phyloP scores from a whole-genome alignment of 306 rosid species.

The Acacia crassicarpa region DNA sequence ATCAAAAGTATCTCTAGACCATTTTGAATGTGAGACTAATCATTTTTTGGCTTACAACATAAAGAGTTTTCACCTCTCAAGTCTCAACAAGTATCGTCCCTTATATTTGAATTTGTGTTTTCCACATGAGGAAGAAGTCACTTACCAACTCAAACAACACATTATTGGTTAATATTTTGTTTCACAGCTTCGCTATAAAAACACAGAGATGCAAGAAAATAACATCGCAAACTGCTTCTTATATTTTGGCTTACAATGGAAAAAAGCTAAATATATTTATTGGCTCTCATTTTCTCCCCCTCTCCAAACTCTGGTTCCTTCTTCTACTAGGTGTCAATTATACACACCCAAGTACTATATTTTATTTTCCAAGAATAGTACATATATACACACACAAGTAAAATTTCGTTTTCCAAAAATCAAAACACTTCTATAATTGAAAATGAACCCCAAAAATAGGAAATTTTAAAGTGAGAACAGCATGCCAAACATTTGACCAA shows the following conservation, averaged over 20 bases:
- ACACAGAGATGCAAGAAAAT: not conserved
- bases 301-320: constrained; percentile 23
- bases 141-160: too few relatives aligned
- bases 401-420: not conserved
- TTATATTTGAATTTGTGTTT: too few relatives aligned
- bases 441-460: not conserved
- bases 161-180: not conserved
- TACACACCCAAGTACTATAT: not conserved
- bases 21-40: too few relatives aligned
- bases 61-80: too few relatives aligned
- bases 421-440: not conserved
- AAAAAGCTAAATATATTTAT: not conserved
- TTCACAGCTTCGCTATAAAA: not conserved
- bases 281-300: constrained; percentile 15
- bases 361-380: not conserved
- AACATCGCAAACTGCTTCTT: not conserved
- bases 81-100: too few relatives aligned
- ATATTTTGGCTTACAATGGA: not conserved
- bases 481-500: not conserved
- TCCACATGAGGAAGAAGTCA: too few relatives aligned
- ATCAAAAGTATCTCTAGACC: too few relatives aligned
- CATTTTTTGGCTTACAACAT: too few relatives aligned
- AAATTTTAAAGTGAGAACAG: not conserved
- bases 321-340: constrained; percentile 2
- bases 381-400: not conserved